Conservation (phyloP, 2,329 filamentous ascomycete genomes). For the Alternaria longipes region DNA sequence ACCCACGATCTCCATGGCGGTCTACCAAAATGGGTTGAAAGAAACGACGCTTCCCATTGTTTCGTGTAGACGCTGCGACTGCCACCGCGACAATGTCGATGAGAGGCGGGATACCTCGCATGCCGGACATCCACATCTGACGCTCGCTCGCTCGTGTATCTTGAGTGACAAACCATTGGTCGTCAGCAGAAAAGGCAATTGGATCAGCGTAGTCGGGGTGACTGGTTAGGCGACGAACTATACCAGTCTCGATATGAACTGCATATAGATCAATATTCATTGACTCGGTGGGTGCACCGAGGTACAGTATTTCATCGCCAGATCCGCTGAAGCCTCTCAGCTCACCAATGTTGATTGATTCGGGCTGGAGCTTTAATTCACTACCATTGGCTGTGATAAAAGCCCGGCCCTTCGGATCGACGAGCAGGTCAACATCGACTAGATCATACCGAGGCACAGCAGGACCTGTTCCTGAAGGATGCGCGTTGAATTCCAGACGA, state of each 20-base stretch:
- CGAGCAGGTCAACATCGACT: conserved; percentile 29
- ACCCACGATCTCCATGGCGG: conserved; percentile 55
- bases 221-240: conserved; percentile 54
- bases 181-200: conserved; percentile 55
- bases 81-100: conserved; percentile 40
- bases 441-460: conserved; percentile 51
- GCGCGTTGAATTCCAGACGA: conserved; percentile 54
- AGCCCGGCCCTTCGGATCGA: neutral
- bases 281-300: conserved; percentile 54
- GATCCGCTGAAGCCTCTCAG: conserved; percentile 57
- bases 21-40: conserved; percentile 59
- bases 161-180: conserved; percentile 56
- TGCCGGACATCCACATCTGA: conserved; percentile 54
- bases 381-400: neutral
- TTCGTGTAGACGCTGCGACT: conserved; percentile 53
- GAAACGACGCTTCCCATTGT: conserved; percentile 58
- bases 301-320: conserved; percentile 55
- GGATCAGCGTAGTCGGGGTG: conserved; percentile 59
- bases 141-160: conserved; percentile 57
- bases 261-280: conserved; percentile 59
- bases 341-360: conserved; percentile 54
- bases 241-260: conserved; percentile 53
- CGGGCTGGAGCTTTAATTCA: conserved; percentile 37
- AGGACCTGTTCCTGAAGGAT: conserved; percentile 26
- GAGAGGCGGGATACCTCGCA: conserved; percentile 57